Percentiles rank a stretch among this genome's conserved stretches.
Evolutionary conservation across 768 basidiomycete species (phyloP).

Genomic region (Lactarius akahatsu): DNA sequence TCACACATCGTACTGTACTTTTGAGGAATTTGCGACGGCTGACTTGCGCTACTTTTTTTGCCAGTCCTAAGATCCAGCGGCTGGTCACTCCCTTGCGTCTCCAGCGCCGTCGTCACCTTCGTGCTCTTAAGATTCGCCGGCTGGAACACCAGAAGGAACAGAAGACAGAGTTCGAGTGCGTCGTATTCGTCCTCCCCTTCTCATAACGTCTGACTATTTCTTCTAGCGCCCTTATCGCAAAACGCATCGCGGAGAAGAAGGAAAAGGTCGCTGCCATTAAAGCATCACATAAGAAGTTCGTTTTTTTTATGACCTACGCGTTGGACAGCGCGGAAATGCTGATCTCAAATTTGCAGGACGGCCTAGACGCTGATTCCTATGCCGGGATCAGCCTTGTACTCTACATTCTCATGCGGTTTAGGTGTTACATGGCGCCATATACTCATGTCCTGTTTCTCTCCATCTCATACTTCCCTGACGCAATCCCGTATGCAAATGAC

Average conservation of each 20-base stretch:
- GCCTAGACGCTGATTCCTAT: conserved; percentile 18
- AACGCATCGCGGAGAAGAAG: conserved; percentile 93
- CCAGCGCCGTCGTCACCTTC: conserved; percentile 93
- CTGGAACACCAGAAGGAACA: conserved; percentile 93
- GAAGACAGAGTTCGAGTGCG: conserved; percentile 89
- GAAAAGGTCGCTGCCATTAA: conserved; percentile 85
- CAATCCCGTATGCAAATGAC: conserved; percentile 16
- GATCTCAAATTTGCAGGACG: conserved; percentile 16
- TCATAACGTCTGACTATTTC: conserved; percentile 9
- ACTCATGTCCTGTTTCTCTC: conserved; percentile 22
- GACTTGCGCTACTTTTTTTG: conserved; percentile 4
- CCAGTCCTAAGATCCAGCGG: conserved; percentile 93
- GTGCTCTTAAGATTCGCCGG: conserved; percentile 82
- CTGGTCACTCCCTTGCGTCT: conserved; percentile 93
- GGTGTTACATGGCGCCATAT: conserved; percentile 22
- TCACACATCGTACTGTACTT: conserved; percentile 29
- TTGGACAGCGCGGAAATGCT: background rate
- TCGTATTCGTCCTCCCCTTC: conserved; percentile 17
- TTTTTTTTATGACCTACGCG: background rate
- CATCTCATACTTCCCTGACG: conserved; percentile 19
- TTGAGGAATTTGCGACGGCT: conserved; percentile 1
- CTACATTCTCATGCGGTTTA: conserved; percentile 20
- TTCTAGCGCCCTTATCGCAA: conserved; percentile 66
- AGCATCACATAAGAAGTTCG: conserved; percentile 74
- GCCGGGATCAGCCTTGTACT: conserved; percentile 10